Evolutionary conservation across 805 yeast genomes (phyloP).

Genomic region (Candida cerambycidarum): DNA sequence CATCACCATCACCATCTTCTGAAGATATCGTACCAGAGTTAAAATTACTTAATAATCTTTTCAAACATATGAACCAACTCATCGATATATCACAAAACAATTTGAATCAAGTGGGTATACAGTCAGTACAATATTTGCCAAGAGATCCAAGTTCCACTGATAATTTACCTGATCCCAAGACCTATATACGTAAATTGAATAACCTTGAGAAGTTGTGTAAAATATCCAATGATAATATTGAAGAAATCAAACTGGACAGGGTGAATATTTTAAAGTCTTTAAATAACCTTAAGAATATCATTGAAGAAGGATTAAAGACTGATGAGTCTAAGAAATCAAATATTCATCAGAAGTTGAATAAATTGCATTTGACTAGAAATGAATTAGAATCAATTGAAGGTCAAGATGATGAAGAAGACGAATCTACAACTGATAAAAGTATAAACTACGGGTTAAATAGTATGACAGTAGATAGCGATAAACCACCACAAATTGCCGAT

Average conservation of each 20-base stretch:
- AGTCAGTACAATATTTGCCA: conserved; percentile 37
- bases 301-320: conserved; percentile 28
- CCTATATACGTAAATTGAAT: conserved; percentile 39
- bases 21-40: conserved; percentile 25
- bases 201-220: conserved; percentile 38
- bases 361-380: conserved; percentile 27
- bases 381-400: conserved; percentile 33
- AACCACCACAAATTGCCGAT: not conserved
- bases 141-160: conserved; percentile 33
- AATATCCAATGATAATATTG: conserved; percentile 30
- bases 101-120: conserved; percentile 38
- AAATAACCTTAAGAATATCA: conserved; percentile 21
- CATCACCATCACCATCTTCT: not conserved
- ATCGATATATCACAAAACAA: conserved; percentile 30
- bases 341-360: conserved; percentile 27
- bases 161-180: conserved; percentile 37
- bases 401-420: conserved; percentile 4
- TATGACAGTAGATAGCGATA: not conserved
- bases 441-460: not conserved
- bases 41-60: conserved; percentile 30
- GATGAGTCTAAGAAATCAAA: conserved; percentile 35
- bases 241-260: conserved; percentile 30
- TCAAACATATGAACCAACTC: conserved; percentile 26
- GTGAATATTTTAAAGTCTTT: conserved; percentile 26
- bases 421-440: not conserved